phyloP scores from a whole-genome alignment of 768 basidiomycete species.

The Termitomyces sp. region DNA sequence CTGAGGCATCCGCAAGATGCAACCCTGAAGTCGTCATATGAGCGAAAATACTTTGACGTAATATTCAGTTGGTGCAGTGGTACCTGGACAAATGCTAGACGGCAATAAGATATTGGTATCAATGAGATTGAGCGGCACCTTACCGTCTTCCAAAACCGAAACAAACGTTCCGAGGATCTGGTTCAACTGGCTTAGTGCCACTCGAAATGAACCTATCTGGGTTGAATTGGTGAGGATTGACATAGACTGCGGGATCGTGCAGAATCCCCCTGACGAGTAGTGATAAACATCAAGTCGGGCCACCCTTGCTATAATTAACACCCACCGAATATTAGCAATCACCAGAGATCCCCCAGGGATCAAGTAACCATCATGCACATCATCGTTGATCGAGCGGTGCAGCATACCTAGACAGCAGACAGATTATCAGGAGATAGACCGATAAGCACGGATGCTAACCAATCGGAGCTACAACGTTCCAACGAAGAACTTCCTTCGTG shows the following conservation, averaged over 20 bases:
- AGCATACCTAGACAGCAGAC: conserved; percentile 33
- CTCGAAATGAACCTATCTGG: conserved; percentile 54
- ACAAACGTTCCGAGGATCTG: conserved; percentile 52
- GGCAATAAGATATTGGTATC: background rate
- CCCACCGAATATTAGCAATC: conserved; percentile 47
- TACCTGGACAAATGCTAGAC: conserved; percentile 45
- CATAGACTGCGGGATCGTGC: conserved; percentile 49
- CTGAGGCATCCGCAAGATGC: conserved; percentile 48
- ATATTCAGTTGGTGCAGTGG: background rate
- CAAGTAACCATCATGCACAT: conserved; percentile 54
- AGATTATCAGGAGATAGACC: background rate
- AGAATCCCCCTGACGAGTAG: conserved; percentile 35
- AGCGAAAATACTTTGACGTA: background rate
- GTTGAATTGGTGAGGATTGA: conserved; percentile 48
- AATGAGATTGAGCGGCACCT: conserved; percentile 10
- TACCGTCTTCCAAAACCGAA: conserved; percentile 71
- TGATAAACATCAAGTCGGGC: background rate
- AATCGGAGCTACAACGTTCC: background rate
- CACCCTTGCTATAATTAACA: background rate
- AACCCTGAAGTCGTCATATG: conserved; percentile 27
- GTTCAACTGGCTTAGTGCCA: conserved; percentile 37
- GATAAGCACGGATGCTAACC: background rate
- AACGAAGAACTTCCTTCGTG: background rate
- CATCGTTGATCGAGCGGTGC: conserved; percentile 53
- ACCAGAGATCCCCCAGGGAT: conserved; percentile 55